Percentiles rank a stretch among this genome's conserved stretches.
phyloP scores from a whole-genome alignment of 1,139 yeast genomes.

The Kazachstania sp. region DNA sequence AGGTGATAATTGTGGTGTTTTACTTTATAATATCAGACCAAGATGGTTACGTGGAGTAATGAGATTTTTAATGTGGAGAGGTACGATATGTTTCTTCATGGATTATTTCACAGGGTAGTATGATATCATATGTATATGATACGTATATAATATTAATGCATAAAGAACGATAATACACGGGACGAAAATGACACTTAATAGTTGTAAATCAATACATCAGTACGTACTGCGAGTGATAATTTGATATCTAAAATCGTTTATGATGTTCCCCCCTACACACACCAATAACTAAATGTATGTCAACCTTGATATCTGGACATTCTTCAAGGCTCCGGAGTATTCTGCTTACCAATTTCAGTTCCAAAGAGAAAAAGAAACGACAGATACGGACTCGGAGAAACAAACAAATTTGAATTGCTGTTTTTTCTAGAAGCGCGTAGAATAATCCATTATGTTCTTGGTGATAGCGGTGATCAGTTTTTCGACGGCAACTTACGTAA shows the following conservation, averaged over 20 bases:
- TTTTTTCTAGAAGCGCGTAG: background rate
- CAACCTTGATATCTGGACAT: no score
- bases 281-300: no score
- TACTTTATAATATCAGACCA: slow-evolving; percentile 47
- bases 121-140: background rate
- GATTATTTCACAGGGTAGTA: slow-evolving; percentile 51
- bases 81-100: slow-evolving; percentile 53
- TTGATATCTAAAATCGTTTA: no score
- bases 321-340: no score
- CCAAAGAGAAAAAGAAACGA: no score
- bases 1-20: slow-evolving; percentile 42
- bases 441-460: background rate
- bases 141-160: background rate
- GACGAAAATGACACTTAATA: no score
- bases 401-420: background rate
- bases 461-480: no score
- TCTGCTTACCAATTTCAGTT: no score
- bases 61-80: slow-evolving; percentile 61
- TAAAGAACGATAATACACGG: background rate
- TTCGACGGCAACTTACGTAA: background rate
- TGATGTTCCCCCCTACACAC: no score
- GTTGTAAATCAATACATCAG: no score
- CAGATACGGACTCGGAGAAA: background rate
- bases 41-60: slow-evolving; percentile 39
- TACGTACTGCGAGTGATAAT: no score